Evolutionary conservation across 2,329 filamentous ascomycete species (phyloP).

Genomic region (Scorias spongiosa): DNA sequence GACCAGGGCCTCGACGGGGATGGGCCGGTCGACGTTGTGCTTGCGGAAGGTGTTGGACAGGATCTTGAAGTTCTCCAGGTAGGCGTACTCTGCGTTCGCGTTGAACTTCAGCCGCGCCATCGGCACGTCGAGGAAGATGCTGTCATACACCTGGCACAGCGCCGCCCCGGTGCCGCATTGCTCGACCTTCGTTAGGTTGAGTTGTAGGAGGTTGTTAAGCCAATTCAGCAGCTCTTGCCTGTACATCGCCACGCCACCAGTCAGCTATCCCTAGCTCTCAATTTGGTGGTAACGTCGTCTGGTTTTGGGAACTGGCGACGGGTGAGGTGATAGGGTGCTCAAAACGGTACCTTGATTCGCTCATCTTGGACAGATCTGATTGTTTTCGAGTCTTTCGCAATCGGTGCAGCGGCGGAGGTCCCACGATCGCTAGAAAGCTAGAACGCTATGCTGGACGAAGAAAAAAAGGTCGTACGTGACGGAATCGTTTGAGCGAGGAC

Average conservation of each 20-base stretch:
- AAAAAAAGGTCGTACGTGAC: too few relatives aligned
- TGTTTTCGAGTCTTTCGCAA: too few relatives aligned
- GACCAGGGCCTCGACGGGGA: slow-evolving; percentile 74
- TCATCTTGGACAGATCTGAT: too few relatives aligned
- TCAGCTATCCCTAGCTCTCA: too few relatives aligned
- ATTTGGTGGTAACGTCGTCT: too few relatives aligned
- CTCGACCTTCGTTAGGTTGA: slow-evolving; percentile 96
- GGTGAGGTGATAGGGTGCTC: too few relatives aligned
- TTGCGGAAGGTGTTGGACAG: slow-evolving; percentile 78
- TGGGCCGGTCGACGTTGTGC: slow-evolving; percentile 75
- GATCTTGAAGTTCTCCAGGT: slow-evolving; percentile 96
- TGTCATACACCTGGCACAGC: slow-evolving; percentile 94
- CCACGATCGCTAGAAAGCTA: too few relatives aligned
- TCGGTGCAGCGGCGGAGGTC: too few relatives aligned
- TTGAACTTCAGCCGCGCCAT: slow-evolving; percentile 98
- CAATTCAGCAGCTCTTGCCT: slow-evolving; percentile 95
- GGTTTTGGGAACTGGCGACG: too few relatives aligned
- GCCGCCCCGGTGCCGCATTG: slow-evolving; percentile 96
- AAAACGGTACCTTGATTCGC: too few relatives aligned
- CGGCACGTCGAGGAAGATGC: slow-evolving; percentile 88
- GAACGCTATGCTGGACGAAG: too few relatives aligned
- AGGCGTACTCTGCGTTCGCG: slow-evolving; percentile 90
- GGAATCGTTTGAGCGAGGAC: too few relatives aligned
- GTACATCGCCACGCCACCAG: slow-evolving; percentile 1
- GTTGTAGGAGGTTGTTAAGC: slow-evolving; percentile 93